Percentiles rank a stretch among this genome's conserved stretches.
Evolutionary conservation across 2,329 filamentous ascomycete species (phyloP).

Genomic region (Triangularia verruculosa): DNA sequence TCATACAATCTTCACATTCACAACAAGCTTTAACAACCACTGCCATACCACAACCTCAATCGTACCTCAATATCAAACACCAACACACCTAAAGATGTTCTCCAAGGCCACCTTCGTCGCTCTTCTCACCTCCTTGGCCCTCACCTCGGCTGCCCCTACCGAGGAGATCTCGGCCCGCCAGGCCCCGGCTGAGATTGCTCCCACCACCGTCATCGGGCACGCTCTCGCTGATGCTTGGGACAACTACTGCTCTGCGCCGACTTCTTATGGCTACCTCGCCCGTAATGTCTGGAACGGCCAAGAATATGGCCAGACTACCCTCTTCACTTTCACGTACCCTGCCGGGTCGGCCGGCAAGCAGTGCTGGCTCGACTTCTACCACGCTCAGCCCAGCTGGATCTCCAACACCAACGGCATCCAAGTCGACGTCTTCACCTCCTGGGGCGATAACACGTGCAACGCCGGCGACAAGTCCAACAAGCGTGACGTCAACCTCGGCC

Average conservation of each 20-base stretch:
- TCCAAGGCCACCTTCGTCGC: constrained; percentile 6
- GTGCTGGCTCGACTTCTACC: constrained; percentile 19
- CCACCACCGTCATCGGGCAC: constrained; percentile 12
- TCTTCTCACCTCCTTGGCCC: background rate
- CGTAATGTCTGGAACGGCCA: background rate
- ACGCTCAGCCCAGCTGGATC: background rate
- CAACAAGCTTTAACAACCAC: background rate
- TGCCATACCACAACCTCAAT: background rate
- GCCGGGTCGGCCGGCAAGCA: background rate
- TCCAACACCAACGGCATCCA: constrained; percentile 5
- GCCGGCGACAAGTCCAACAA: constrained; percentile 6
- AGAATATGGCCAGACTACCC: constrained; percentile 9
- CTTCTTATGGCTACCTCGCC: background rate
- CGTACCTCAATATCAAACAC: background rate
- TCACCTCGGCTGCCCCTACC: background rate
- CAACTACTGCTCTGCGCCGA: constrained; percentile 13
- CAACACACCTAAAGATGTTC: constrained; percentile 2
- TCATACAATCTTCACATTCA: background rate
- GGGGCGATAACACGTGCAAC: constrained; percentile 7
- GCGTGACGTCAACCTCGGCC: constrained; percentile 13
- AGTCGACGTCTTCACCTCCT: constrained; percentile 15
- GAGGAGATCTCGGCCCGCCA: background rate
- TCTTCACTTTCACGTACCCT: constrained; percentile 16
- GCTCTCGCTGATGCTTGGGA: constrained; percentile 3
- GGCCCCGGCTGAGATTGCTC: constrained; percentile 8